These are phyloP conservation scores for Suillus lakei DNA, from an alignment of 768 basidiomycete species.

Conservation along the genomic window DNA sequence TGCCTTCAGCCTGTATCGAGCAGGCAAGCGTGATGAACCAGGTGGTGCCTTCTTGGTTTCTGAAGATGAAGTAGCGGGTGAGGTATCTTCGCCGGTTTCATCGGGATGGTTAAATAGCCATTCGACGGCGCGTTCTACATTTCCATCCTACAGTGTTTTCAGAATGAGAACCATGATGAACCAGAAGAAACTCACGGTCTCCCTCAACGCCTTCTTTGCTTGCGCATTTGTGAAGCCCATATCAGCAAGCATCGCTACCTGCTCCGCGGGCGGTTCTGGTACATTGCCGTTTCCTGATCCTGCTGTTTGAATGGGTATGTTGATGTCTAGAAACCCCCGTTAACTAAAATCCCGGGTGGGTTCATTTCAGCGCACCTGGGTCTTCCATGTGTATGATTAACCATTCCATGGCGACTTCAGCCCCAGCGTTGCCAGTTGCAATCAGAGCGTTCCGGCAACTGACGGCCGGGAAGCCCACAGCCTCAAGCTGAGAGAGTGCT, in stretches of 20 bases:
- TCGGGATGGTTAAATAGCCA: conserved; percentile 97
- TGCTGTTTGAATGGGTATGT: conserved; percentile 63
- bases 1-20: conserved; percentile 80
- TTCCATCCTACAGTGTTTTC: conserved; percentile 54
- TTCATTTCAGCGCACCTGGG: conserved; percentile 55
- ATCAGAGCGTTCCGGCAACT: conserved; percentile 91
- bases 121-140: conserved; percentile 87
- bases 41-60: conserved; percentile 34
- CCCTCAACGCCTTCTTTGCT: conserved; percentile 82
- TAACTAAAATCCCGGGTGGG: not conserved
- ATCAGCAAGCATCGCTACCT: conserved; percentile 75
- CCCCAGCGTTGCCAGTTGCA: conserved; percentile 78
- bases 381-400: conserved; percentile 95
- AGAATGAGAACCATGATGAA: not conserved
- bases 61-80: conserved; percentile 27
- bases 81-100: conserved; percentile 69
- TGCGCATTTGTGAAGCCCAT: conserved; percentile 93
- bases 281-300: conserved; percentile 30
- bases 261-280: conserved; percentile 68
- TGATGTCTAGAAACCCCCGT: conserved; percentile 69
- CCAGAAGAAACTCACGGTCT: conserved; percentile 64
- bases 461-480: conserved; percentile 89
- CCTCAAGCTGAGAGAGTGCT: conserved; percentile 77
- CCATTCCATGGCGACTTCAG: conserved; percentile 94
- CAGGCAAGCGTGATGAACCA: conserved; percentile 71